Conservation (phyloP, 1,284 basidiomycete species). For the Filobasidium uniguttulatum region DNA sequence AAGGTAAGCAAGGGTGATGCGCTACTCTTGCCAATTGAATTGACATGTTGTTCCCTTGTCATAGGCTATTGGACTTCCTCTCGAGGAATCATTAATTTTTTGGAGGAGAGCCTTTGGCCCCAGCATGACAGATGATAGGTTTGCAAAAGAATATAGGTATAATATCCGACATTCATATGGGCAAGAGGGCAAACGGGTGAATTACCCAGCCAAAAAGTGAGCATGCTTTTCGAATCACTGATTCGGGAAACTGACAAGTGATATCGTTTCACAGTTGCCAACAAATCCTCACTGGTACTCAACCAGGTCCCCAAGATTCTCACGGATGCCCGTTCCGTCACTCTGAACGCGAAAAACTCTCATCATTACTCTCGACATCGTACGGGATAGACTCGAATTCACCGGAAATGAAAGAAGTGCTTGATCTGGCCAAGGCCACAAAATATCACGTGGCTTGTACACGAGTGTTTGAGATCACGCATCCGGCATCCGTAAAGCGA, state of each 20-base stretch:
- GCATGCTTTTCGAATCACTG: slow-evolving; percentile 15
- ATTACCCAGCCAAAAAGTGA: slow-evolving; percentile 84
- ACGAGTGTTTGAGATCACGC: slow-evolving; percentile 89
- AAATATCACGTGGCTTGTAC: slow-evolving; percentile 97
- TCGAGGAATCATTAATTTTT: slow-evolving; percentile 88
- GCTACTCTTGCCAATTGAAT: not conserved
- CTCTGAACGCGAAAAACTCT: slow-evolving; percentile 72
- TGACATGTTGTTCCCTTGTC: slow-evolving; percentile 5
- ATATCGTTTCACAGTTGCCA: slow-evolving; percentile 52
- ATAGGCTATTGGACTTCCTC: slow-evolving; percentile 78
- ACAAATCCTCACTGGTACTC: slow-evolving; percentile 67
- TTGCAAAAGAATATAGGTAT: slow-evolving; percentile 96
- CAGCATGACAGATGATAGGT: slow-evolving; percentile 77
- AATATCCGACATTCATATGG: slow-evolving; percentile 95
- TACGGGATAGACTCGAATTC: slow-evolving; percentile 46
- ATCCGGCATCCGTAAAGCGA: slow-evolving; percentile 62
- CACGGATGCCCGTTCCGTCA: slow-evolving; percentile 95
- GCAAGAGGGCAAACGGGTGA: slow-evolving; percentile 81
- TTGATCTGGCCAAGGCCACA: slow-evolving; percentile 60
- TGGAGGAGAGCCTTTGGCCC: slow-evolving; percentile 74
- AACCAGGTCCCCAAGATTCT: slow-evolving; percentile 56
- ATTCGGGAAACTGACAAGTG: not conserved
- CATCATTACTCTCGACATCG: slow-evolving; percentile 61
- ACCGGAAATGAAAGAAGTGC: slow-evolving; percentile 73
- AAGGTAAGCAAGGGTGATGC: slow-evolving; percentile 48